phyloP scores from a whole-genome alignment of 2,329 filamentous ascomycete genomes.

The Zymoseptoria ardabiliae region DNA sequence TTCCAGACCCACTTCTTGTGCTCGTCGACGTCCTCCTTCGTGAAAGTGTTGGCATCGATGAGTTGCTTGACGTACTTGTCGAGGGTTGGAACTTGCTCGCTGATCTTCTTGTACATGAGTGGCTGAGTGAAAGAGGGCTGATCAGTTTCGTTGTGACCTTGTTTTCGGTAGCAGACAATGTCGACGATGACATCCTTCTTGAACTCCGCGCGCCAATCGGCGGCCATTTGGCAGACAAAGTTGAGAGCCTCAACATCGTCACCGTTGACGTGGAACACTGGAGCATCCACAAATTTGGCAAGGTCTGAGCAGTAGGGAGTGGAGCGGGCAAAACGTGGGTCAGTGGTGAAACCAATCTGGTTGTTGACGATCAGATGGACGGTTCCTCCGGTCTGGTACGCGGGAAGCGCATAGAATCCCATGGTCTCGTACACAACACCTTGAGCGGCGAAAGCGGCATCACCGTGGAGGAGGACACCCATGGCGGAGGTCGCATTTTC shows the following conservation, averaged over 20 bases:
- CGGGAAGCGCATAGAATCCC: constrained; percentile 90
- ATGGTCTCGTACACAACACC: constrained; percentile 98
- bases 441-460: constrained; percentile 93
- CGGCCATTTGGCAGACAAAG: constrained; percentile 93
- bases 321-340: constrained; percentile 92
- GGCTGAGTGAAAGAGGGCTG: constrained; percentile 99
- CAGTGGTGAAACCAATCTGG: constrained; percentile 99
- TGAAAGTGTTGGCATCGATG: constrained; percentile 86
- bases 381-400: constrained; percentile 94
- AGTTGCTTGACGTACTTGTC: constrained; percentile 90
- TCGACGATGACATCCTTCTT: constrained; percentile 98
- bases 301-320: constrained; percentile 99
- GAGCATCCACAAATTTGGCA: constrained; percentile 96
- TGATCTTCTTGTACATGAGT: constrained; percentile 98
- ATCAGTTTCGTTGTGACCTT: constrained; percentile 98
- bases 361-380: constrained; percentile 98
- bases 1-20: constrained; percentile 99
- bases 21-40: constrained; percentile 94
- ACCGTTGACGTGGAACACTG: constrained; percentile 98
- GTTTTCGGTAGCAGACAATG: constrained; percentile 97
- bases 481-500: constrained; percentile 81
- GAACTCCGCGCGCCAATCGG: constrained; percentile 98
- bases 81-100: constrained; percentile 73
- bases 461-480: constrained; percentile 92
- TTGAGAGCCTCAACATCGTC: constrained; percentile 98